These are phyloP conservation scores for Beauveria sp. DNA, from an alignment of 2,329 filamentous ascomycete genomes.

Conservation along the genomic window DNA sequence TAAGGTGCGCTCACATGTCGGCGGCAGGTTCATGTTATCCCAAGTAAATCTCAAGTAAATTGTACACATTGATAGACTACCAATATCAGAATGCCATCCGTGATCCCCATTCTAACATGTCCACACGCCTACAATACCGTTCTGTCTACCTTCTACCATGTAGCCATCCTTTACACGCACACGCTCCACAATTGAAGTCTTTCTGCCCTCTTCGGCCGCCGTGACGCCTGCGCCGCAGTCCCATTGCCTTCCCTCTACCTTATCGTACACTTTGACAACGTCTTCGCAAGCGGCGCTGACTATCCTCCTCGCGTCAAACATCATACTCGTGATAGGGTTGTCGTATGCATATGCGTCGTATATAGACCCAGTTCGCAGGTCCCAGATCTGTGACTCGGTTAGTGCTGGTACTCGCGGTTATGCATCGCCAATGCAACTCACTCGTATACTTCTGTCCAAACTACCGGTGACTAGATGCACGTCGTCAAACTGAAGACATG, in stretches of 20 bases:
- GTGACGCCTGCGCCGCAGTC: constrained; percentile 81
- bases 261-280: constrained; percentile 97
- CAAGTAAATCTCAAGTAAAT: not conserved
- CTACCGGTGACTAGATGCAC: constrained; percentile 91
- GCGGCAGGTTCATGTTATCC: not conserved
- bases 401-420: not conserved
- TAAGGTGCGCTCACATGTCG: not conserved
- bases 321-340: constrained; percentile 86
- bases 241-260: constrained; percentile 92
- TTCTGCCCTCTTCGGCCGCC: constrained; percentile 58
- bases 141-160: constrained; percentile 78
- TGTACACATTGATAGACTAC: constrained; percentile 7
- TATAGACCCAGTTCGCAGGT: constrained; percentile 91
- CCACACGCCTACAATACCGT: constrained; percentile 89
- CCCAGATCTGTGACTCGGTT: constrained; percentile 70
- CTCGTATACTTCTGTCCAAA: constrained; percentile 84
- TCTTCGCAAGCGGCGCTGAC: constrained; percentile 85
- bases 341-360: constrained; percentile 96
- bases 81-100: not conserved
- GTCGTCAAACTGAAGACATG: constrained; percentile 92
- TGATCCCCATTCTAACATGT: constrained; percentile 45
- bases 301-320: constrained; percentile 88
- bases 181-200: constrained; percentile 65
- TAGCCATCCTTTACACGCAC: constrained; percentile 93
- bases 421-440: constrained; percentile 42